A percentile compares a stretch with the other conserved stretches of the same genome.
Evolutionary conservation across 495 filamentous ascomycete genomes (phyloP).

Genomic region (Aspergillus cavernicola): DNA sequence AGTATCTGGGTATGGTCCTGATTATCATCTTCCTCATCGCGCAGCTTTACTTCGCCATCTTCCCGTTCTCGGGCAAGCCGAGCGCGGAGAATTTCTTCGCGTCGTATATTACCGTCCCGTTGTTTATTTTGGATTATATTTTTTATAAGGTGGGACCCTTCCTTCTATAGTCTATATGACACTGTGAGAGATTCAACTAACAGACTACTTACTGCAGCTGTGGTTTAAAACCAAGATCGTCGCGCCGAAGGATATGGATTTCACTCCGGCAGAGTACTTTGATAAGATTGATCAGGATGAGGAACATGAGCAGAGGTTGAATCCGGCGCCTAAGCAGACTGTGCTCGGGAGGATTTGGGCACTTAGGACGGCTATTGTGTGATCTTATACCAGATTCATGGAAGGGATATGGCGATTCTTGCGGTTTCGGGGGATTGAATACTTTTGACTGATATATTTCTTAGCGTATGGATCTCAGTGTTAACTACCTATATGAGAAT

Average conservation of each 20-base stretch:
- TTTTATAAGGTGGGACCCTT: slow-evolving; percentile 21
- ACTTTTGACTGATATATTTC: no score
- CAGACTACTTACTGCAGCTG: neutral
- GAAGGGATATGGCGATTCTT: no score
- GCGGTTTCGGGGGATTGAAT: no score
- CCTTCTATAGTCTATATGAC: no score
- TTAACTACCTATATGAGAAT: no score
- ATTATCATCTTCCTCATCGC: slow-evolving; percentile 58
- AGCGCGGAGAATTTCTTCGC: slow-evolving; percentile 28
- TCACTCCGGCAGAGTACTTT: neutral
- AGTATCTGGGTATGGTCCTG: slow-evolving; percentile 54
- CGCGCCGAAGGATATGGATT: neutral
- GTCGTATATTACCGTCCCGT: slow-evolving; percentile 26
- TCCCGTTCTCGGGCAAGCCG: slow-evolving; percentile 26
- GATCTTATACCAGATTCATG: no score
- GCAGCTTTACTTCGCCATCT: slow-evolving; percentile 50
- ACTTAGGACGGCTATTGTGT: slow-evolving; percentile 1
- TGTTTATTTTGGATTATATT: slow-evolving; percentile 27
- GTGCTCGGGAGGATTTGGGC: neutral
- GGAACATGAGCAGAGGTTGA: neutral
- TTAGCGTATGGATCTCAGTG: no score
- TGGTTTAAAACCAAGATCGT: slow-evolving; percentile 4
- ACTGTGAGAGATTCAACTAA: neutral
- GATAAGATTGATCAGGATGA: slow-evolving; percentile 1
- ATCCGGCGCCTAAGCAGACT: neutral